Evolutionary conservation across 1,139 yeast genomes (phyloP), one percentile per base, ranked within the genome.

Genomic region (Candida freyschussii): DNA sequence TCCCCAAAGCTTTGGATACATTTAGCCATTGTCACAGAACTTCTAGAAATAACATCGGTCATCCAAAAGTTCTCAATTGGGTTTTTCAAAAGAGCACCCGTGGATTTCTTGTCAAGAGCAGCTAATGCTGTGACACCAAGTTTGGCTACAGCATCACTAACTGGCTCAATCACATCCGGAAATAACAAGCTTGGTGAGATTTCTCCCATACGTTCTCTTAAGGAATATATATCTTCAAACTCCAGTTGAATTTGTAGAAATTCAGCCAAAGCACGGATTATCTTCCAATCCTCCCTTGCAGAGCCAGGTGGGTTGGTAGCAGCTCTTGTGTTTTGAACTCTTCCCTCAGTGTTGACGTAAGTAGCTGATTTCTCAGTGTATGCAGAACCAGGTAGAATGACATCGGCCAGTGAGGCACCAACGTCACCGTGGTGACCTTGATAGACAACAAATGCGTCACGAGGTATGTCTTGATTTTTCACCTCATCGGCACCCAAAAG

Each of bases 251-350:
- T 73, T 34, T 76, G 78, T 51, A 85, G 66, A 56, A 81, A 84
- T 61, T 85, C 95, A 33, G 85, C 75, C 39, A 83, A 71, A 8
- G 95, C 95, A 61, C 93, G 77, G 50, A 85, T 62, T 46, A 85
- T 80, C 67, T 81, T 80, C 95, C 95, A 85, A 63, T 85, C 95
- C 62, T 85, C 95, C 59, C 95, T 80, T 27, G 95, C 94, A 34
- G 75, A 83, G 24, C 93, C 95, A 33, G 95, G 95, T n/a, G 94
- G 80, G 43, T 81, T 84, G 16, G 86, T 79, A 24, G 95, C 93
- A 30, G 95, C 95, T 50, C 93, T 75, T 4, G 95, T 82, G 39
- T 71, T 63, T 67, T 85, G 95, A 10, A 87, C 75, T 58, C 95
- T 78, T 48, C 95, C 95, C 63, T 85, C 95, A 29, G 95, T 84